Base-by-base conservation (phyloP, 1,284 basidiomycete genomes). In the Wallemia mellicola region DNA sequence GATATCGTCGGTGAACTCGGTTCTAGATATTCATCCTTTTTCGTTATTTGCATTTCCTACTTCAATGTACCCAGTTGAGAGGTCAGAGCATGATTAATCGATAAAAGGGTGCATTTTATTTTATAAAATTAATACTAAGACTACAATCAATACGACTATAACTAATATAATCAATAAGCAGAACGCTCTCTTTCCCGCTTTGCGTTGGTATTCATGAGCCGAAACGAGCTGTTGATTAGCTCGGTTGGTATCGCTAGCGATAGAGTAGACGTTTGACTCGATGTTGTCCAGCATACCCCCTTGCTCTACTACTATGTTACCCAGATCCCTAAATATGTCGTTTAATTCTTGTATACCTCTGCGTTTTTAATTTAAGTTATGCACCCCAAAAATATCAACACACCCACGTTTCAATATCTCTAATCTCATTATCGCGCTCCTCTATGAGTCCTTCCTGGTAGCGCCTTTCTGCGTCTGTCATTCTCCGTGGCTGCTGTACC, bases 251-350 rank as follows among this genome's bases (percentile, higher is more conserved):
- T 96, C 85, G 17, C 78, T 77, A 0, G 83, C 81, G 56, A 96
- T 83, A 0, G 80, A 83, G 24, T 81, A 82, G 55, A 99, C 83
- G 67, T 99, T 98, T 61, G 81, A 82, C 69, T 95, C 89, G 67
- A 99, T 95, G 66, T 95, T 95, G 68, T 98, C 92, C 60, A 99
- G 76, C 82, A 96, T 86, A 27, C 80, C 79, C 7, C 92, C 91
- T 69, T 98, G 94, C 68, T 96, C 87, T 63, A 81, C 80, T 1
- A 99, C 89, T 54, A 99, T 78, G 22, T 87, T 89, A 33, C 91
- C 91, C 32, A 99, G 72, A 71, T 98, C 92, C 54, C 87, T 79
- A 76, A 99, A 98, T 66, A 99, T 96, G 70, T 95, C 88, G 58
- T 88, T 82, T 57, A 99, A 73, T 69, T 99, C 92, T 66, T 95